Base-by-base conservation (phyloP, 2,329 filamentous ascomycete species). In the Stagonosporopsis rhizophila region DNA sequence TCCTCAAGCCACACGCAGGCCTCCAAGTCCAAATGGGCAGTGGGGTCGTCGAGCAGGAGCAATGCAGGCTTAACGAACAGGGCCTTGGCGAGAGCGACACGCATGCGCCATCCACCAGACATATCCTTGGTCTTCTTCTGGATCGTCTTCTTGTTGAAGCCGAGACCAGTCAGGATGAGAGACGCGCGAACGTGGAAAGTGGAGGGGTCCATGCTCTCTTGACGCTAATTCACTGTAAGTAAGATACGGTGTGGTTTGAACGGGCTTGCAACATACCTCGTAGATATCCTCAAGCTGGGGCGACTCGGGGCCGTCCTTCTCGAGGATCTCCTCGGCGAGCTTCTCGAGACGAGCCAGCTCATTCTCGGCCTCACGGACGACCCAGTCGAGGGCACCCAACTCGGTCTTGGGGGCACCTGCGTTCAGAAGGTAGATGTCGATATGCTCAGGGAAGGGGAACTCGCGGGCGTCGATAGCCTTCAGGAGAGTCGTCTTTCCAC, bases 111-210 rank as follows among this genome's bases (percentile, higher is more conserved):
- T 71, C 95, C 95, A 91, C 95, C 95, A 66, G 95, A 99, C 96
- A 99, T 99, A 79, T 99, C 96, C 87, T 98, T 99, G 71, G 96
- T 99, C 88, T 96, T 97, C 87, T 99, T 99, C 80, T 96, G 83
- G 75, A 99, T 98, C 53, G 96, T 99, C 69, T 80, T 81, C 85
- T 98, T 98, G 88, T 99, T 96, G 87, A 99, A 99, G 66, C 95
- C 95, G 57, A 99, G 90, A 92, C 95, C 95, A 52, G 95, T 99
- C 69, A 99, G 81, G 77, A 99, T 99, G 66, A 97, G 88, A 52
- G 94, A 96, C 59, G 95, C 95, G 75, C 95, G 92, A 60, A 94
- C 96, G 74, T 92, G 83, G 81, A 99, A 99, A 48, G 96, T 99
- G 34, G 92, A 96, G 44, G 95, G 95, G 73, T 99, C 96, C 94